Percentiles rank a stretch among this genome's conserved stretches.
These are phyloP conservation scores for Pugionium dolabratum DNA, from an alignment of 345 rosid species.

Conservation along the genomic window DNA sequence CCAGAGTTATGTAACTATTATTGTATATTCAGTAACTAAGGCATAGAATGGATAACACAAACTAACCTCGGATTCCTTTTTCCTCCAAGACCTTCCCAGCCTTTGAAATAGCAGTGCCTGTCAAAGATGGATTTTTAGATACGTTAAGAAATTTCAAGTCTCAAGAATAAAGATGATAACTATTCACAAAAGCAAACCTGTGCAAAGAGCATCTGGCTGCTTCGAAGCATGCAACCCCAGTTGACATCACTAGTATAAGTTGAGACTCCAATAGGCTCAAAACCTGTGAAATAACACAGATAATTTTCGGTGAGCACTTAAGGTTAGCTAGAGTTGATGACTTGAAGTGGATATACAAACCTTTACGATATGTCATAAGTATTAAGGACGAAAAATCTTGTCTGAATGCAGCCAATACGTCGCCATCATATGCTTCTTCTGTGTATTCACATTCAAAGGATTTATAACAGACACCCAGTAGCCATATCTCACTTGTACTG, in stretches of 20 bases:
- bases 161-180: background rate
- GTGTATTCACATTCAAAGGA: constrained; percentile 51
- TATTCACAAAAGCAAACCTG: constrained; percentile 51
- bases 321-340: constrained; percentile 22
- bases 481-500: constrained; percentile 80
- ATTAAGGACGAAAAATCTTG: constrained; percentile 76
- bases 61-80: constrained; percentile 52
- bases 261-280: constrained; percentile 70
- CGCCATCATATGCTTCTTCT: constrained; percentile 44
- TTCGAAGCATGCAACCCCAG: constrained; percentile 99
- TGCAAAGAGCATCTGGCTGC: constrained; percentile 96
- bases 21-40: constrained; percentile 48
- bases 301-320: constrained; percentile 15
- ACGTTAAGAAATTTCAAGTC: background rate
- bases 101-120: constrained; percentile 83
- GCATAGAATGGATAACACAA: background rate
- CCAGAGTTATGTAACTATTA: constrained; percentile 16
- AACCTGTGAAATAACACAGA: constrained; percentile 55
- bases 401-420: constrained; percentile 55
- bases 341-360: constrained; percentile 43
- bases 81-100: constrained; percentile 90
- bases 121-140: constrained; percentile 26
- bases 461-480: constrained; percentile 72
- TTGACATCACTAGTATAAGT: constrained; percentile 67
- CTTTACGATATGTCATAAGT: constrained; percentile 82